phyloP scores from a whole-genome alignment of 139 green algal genomes.

The Tetraselmis chui region DNA sequence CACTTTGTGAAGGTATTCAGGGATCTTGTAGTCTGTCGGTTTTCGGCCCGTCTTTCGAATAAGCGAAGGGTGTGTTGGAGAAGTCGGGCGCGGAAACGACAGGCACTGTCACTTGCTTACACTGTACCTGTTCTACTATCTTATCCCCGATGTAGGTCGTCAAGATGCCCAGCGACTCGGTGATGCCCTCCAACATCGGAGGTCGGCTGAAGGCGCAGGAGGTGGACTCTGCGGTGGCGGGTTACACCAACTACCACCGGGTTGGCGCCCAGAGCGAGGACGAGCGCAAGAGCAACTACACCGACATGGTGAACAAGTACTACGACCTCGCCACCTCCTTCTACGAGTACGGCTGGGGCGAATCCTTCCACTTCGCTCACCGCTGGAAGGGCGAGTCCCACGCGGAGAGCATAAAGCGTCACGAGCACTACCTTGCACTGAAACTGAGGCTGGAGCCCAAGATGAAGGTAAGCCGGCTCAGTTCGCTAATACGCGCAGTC shows the following conservation, averaged over 20 bases:
- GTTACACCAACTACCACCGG: neutral
- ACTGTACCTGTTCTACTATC: too few relatives aligned
- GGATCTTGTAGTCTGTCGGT: too few relatives aligned
- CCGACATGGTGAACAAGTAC: conserved; percentile 62
- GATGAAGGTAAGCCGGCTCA: conserved; percentile 19
- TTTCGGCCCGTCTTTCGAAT: too few relatives aligned
- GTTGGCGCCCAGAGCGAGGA: conserved; percentile 1
- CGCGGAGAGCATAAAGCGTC: conserved; percentile 49
- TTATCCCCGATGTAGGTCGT: too few relatives aligned
- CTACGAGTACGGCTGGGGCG: conserved; percentile 63
- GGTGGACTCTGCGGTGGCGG: neutral
- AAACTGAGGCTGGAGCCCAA: conserved; percentile 39
- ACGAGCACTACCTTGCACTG: conserved; percentile 65
- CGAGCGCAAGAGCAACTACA: conserved; percentile 30
- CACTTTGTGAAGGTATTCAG: too few relatives aligned
- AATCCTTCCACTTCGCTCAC: conserved; percentile 70
- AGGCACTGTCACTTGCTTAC: too few relatives aligned
- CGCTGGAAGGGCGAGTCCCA: conserved; percentile 50
- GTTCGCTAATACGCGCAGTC: too few relatives aligned
- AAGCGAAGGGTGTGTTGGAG: too few relatives aligned
- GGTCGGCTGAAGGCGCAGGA: neutral
- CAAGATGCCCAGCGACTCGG: neutral
- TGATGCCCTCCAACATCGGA: neutral
- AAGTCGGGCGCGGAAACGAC: too few relatives aligned
- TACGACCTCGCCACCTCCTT: conserved; percentile 57